Conservation (phyloP, 768 basidiomycete species). For the Auriscalpium vulgare region DNA sequence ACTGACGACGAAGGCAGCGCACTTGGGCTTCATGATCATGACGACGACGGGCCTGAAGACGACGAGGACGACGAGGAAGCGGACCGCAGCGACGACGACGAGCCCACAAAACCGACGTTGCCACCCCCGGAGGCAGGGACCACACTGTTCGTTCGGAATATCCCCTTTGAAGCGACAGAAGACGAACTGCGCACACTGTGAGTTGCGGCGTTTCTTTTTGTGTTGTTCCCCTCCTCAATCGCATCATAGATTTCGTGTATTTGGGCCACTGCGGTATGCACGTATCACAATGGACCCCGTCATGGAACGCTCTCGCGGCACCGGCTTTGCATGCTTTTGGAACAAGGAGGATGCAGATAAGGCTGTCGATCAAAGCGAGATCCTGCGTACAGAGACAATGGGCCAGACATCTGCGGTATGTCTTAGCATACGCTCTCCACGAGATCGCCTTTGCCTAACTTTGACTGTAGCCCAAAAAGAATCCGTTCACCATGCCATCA, state of each 20-base stretch:
- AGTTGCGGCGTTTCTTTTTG: conserved; percentile 20
- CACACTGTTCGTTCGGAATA: conserved; percentile 89
- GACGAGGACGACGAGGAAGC: conserved; percentile 22
- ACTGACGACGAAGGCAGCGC: conserved; percentile 24
- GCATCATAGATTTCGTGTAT: conserved; percentile 69
- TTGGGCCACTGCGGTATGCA: conserved; percentile 89
- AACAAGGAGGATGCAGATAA: conserved; percentile 84
- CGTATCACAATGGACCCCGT: conserved; percentile 79
- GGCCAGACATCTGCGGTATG: conserved; percentile 27
- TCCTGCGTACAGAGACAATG: conserved; percentile 56
- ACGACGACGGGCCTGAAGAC: conserved; percentile 32
- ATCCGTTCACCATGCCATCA: conserved; percentile 83
- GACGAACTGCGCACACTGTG: conserved; percentile 85
- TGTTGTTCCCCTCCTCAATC: neutral
- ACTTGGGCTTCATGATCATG: conserved; percentile 35
- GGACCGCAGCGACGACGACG: conserved; percentile 25
- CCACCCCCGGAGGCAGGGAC: conserved; percentile 83
- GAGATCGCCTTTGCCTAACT: neutral
- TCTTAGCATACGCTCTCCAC: neutral
- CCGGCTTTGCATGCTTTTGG: conserved; percentile 98
- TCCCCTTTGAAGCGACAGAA: conserved; percentile 88
- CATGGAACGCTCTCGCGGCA: conserved; percentile 85
- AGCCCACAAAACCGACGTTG: conserved; percentile 54
- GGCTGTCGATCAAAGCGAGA: conserved; percentile 73
- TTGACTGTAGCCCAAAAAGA: conserved; percentile 48